Conservation (phyloP, 768 basidiomycete genomes). For the Gymnopilus junonius region DNA sequence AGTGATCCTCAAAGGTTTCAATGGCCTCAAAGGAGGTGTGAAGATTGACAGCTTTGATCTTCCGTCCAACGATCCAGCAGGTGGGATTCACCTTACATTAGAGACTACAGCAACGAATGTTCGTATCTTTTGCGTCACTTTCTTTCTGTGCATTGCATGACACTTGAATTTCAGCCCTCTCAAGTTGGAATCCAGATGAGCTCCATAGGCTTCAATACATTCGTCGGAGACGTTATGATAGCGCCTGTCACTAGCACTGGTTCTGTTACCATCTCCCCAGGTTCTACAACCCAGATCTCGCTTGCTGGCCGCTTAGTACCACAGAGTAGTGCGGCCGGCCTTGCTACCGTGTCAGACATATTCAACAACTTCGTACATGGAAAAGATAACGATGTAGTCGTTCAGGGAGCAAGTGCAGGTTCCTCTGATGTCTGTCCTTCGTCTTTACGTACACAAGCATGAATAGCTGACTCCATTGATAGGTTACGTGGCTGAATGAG, state of each 20-base stretch:
- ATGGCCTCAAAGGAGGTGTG: slow-evolving; percentile 66
- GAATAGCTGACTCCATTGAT: background rate
- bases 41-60: slow-evolving; percentile 70
- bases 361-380: slow-evolving; percentile 79
- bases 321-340: slow-evolving; percentile 54
- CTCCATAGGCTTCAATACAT: slow-evolving; percentile 65
- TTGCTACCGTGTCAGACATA: slow-evolving; percentile 61
- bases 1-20: slow-evolving; percentile 72
- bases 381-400: slow-evolving; percentile 58
- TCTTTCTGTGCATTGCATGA: background rate
- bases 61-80: slow-evolving; percentile 70
- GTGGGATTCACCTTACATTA: slow-evolving; percentile 71
- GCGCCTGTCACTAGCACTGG: slow-evolving; percentile 58
- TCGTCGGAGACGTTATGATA: slow-evolving; percentile 54
- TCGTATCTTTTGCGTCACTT: slow-evolving; percentile 21
- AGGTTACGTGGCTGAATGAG: slow-evolving; percentile 77
- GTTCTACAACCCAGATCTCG: slow-evolving; percentile 52
- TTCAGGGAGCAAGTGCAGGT: slow-evolving; percentile 63
- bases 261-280: slow-evolving; percentile 58
- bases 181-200: slow-evolving; percentile 74
- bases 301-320: slow-evolving; percentile 69
- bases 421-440: slow-evolving; percentile 53
- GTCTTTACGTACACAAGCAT: background rate
- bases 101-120: slow-evolving; percentile 65
- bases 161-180: slow-evolving; percentile 58